These are phyloP conservation scores for Neurospora africana DNA, from an alignment of 495 filamentous ascomycete genomes.

Conservation along the genomic window DNA sequence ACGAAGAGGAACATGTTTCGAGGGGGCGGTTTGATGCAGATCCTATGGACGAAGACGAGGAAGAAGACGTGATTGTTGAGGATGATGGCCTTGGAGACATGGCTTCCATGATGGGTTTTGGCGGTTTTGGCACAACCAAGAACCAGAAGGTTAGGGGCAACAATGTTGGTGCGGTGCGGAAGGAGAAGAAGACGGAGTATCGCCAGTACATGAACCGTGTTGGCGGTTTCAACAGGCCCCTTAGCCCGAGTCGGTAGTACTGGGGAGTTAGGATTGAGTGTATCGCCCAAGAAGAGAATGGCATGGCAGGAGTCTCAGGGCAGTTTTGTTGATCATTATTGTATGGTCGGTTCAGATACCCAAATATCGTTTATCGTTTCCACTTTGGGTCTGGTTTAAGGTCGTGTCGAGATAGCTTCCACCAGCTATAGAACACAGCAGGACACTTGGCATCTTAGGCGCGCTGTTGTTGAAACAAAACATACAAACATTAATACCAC, in stretches of 20 bases:
- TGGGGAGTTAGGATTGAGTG: not conserved
- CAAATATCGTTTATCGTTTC: not conserved
- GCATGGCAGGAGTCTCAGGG: not conserved
- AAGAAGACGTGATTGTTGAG: constrained; percentile 36
- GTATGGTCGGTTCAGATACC: not conserved
- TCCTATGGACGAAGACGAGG: constrained; percentile 37
- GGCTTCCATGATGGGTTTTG: constrained; percentile 80
- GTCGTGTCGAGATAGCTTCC: not conserved
- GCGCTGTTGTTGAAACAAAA: not conserved
- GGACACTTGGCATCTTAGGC: not conserved
- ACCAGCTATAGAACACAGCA: not conserved
- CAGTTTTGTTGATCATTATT: not conserved
- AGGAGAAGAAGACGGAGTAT: constrained; percentile 94
- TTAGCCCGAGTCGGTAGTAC: constrained; percentile 43
- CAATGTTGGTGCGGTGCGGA: constrained; percentile 69
- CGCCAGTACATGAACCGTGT: constrained; percentile 97
- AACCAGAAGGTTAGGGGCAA: constrained; percentile 86
- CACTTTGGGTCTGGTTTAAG: not conserved
- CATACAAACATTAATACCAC: not conserved
- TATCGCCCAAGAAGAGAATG: not conserved
- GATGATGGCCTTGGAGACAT: constrained; percentile 68
- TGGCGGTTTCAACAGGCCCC: constrained; percentile 92
- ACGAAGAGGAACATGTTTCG: constrained; percentile 11
- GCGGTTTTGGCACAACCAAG: constrained; percentile 76
- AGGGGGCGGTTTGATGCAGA: constrained; percentile 23